phyloP scores from a whole-genome alignment of 2,329 filamentous ascomycete species.

The Sporothrix schenckii region DNA sequence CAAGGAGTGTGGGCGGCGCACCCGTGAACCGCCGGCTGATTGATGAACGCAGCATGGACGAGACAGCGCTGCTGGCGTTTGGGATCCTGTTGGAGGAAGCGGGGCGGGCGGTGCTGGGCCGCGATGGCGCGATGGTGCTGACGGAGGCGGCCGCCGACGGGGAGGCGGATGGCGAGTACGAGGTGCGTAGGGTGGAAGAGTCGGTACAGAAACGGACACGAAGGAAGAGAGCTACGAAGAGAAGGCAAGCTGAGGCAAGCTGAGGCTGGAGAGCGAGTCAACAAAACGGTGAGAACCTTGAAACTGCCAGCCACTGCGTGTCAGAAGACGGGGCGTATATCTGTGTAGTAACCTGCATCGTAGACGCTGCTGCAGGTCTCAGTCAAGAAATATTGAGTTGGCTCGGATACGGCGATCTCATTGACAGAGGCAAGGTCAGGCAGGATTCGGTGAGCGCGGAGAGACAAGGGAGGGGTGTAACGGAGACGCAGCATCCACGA shows the following conservation, averaged over 20 bases:
- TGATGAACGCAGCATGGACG: conserved; percentile 69
- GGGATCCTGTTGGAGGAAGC: conserved; percentile 76
- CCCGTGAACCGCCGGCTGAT: conserved; percentile 40
- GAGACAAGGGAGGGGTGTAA: conserved; percentile 20
- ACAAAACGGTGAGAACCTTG: not conserved
- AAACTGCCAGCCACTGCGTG: too few species aligned
- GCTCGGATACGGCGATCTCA: not conserved
- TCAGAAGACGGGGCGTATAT: not conserved
- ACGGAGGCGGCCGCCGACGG: conserved; percentile 57
- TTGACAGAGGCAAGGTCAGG: conserved; percentile 11
- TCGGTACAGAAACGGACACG: conserved; percentile 29
- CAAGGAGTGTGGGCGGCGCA: not conserved
- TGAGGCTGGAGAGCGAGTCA: too few species aligned
- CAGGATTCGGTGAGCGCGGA: conserved; percentile 1
- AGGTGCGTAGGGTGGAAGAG: conserved; percentile 24
- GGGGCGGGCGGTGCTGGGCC: conserved; percentile 61
- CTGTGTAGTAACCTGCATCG: not conserved
- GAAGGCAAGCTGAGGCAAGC: not conserved
- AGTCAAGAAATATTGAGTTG: not conserved
- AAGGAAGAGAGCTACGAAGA: conserved; percentile 4
- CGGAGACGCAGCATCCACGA: not conserved
- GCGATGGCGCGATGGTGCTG: conserved; percentile 70
- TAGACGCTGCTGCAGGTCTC: conserved; percentile 8
- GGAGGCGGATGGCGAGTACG: conserved; percentile 21
- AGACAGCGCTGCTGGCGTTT: conserved; percentile 74